phyloP scores from a whole-genome alignment of 2,329 filamentous ascomycete species.

The Alternaria dauci region DNA sequence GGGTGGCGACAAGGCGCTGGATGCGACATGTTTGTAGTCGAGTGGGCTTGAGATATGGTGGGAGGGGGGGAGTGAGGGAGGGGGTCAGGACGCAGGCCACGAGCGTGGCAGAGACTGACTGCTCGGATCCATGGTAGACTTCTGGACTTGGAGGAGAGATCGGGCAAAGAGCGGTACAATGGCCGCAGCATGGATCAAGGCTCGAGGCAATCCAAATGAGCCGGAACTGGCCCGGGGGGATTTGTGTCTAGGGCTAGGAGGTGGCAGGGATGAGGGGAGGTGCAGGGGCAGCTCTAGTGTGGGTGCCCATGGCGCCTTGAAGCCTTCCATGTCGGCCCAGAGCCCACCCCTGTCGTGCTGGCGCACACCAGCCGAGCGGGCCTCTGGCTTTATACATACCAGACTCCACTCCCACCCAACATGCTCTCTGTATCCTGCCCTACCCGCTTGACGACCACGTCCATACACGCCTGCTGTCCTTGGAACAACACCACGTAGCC shows the following conservation, averaged over 20 bases:
- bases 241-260: slow-evolving; percentile 19
- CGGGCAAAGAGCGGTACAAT: slow-evolving; percentile 18
- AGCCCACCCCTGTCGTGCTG: slow-evolving; percentile 21
- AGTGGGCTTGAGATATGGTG: not conserved
- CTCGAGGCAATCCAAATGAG: not conserved
- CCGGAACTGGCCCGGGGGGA: slow-evolving; percentile 19
- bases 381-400: slow-evolving; percentile 29
- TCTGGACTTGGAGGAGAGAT: not conserved
- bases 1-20: slow-evolving; percentile 17
- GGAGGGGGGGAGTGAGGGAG: not conserved
- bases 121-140: slow-evolving; percentile 2
- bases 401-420: slow-evolving; percentile 28
- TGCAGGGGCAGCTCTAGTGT: slow-evolving; percentile 26
- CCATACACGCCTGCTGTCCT: slow-evolving; percentile 2
- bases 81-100: slow-evolving; percentile 5
- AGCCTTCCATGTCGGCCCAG: slow-evolving; percentile 31
- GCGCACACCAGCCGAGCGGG: slow-evolving; percentile 22
- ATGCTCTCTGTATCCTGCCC: not conserved
- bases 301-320: slow-evolving; percentile 27
- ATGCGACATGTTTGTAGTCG: slow-evolving; percentile 12
- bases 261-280: slow-evolving; percentile 9
- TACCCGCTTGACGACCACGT: not conserved
- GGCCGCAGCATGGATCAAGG: slow-evolving; percentile 17
- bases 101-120: slow-evolving; percentile 18
- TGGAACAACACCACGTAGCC: not conserved